Conservation (phyloP, 1,139 yeast species). For the Nakaseomyces sp. region DNA sequence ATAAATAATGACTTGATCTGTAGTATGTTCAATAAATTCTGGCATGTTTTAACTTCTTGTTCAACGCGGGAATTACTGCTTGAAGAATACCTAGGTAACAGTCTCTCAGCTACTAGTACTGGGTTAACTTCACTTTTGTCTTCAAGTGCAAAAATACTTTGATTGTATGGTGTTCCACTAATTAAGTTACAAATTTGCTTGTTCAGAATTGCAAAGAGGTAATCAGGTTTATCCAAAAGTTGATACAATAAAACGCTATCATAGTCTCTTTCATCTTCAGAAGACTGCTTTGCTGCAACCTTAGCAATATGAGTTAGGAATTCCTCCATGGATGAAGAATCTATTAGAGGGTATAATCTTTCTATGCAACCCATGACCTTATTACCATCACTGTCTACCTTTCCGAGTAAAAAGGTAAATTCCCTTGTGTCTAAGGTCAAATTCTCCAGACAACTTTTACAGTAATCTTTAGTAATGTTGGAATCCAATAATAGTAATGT, state of each 20-base stretch:
- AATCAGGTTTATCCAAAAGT: conserved; percentile 78
- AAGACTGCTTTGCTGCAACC: conserved; percentile 77
- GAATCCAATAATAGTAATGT: conserved; percentile 55
- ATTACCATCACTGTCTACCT: conserved; percentile 64
- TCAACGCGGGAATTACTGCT: conserved; percentile 38
- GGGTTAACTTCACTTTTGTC: conserved; percentile 36
- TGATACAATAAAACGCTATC: conserved; percentile 84
- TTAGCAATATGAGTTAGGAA: conserved; percentile 66
- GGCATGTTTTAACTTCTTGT: conserved; percentile 52
- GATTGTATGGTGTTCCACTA: conserved; percentile 62
- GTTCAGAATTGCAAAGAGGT: conserved; percentile 75
- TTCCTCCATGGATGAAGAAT: conserved; percentile 44
- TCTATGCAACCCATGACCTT: conserved; percentile 82
- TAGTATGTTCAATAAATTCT: conserved; percentile 55
- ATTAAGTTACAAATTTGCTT: conserved; percentile 72
- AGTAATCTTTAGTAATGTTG: conserved; percentile 40
- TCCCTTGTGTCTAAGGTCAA: conserved; percentile 84
- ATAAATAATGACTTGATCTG: conserved; percentile 57
- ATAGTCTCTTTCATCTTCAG: conserved; percentile 81
- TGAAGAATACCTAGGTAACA: conserved; percentile 41
- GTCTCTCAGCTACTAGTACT: conserved; percentile 49
- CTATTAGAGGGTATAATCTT: conserved; percentile 58
- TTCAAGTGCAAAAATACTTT: conserved; percentile 37
- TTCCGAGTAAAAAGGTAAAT: conserved; percentile 72
- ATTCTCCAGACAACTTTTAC: conserved; percentile 77